Conservation (phyloP, 768 basidiomycete genomes). For the Sarcomyxa edulis region DNA sequence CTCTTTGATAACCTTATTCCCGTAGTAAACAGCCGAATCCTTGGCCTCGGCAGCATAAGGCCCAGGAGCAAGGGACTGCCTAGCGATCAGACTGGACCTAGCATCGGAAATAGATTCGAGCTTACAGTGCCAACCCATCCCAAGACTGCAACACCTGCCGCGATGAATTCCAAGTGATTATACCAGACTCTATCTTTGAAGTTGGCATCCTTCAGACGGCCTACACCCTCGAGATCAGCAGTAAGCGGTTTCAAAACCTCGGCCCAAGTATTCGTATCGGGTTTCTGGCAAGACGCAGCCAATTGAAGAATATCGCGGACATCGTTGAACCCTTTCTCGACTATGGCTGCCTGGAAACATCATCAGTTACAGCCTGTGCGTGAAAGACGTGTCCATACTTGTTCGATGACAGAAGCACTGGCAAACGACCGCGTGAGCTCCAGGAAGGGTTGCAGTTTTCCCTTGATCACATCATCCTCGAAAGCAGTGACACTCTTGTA, state of each 20-base stretch:
- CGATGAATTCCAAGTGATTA: conserved; percentile 74
- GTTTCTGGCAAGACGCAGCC: conserved; percentile 75
- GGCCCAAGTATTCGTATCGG: conserved; percentile 54
- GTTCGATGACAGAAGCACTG: conserved; percentile 63
- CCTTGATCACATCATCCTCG: conserved; percentile 67
- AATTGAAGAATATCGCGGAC: conserved; percentile 65
- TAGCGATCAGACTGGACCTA: neutral
- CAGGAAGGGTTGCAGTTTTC: conserved; percentile 69
- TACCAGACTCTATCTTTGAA: conserved; percentile 79
- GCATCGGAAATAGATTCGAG: conserved; percentile 4
- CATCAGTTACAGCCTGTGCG: neutral
- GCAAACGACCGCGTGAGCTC: conserved; percentile 69
- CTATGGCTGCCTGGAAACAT: conserved; percentile 51
- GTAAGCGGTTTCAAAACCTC: conserved; percentile 64
- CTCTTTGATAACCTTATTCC: conserved; percentile 86
- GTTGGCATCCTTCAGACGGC: conserved; percentile 78
- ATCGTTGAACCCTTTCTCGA: conserved; percentile 62
- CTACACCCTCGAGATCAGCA: conserved; percentile 66
- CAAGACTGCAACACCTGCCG: conserved; percentile 74
- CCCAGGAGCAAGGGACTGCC: conserved; percentile 70
- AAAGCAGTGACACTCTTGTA: conserved; percentile 68
- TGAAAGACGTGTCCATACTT: conserved; percentile 44
- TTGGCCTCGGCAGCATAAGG: conserved; percentile 78
- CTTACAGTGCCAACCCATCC: conserved; percentile 88
- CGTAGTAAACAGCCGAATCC: conserved; percentile 84